Percentiles rank a stretch among this genome's conserved stretches.
These are phyloP conservation scores for Lagenaria siceraria DNA, from an alignment of 306 rosid species.

Conservation along the genomic window DNA sequence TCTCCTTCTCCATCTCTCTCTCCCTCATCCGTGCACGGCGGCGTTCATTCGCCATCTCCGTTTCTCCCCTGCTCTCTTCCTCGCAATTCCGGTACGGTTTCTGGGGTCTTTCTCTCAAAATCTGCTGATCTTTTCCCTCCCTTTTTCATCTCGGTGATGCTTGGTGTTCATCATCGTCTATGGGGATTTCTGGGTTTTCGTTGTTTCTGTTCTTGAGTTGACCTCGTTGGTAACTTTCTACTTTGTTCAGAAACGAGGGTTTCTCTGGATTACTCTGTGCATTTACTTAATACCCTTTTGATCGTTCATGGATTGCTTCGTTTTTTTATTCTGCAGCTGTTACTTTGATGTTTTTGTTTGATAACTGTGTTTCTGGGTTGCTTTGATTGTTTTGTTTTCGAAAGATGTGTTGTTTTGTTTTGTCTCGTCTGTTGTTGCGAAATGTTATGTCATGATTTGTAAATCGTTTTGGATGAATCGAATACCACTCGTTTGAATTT, in stretches of 20 bases:
- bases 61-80: slow-evolving; percentile 7
- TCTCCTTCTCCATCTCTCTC: not conserved
- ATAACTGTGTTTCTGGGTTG: not conserved
- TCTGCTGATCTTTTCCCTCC: not conserved
- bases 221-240: not conserved
- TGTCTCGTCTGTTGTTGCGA: not conserved
- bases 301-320: not conserved
- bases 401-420: not conserved
- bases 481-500: not conserved
- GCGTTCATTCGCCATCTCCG: not conserved
- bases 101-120: not conserved
- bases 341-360: not conserved
- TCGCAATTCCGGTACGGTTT: not conserved
- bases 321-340: not conserved
- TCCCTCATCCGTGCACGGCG: not conserved
- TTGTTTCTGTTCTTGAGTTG: not conserved
- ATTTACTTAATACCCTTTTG: not conserved
- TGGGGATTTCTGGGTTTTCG: not conserved
- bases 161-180: not conserved
- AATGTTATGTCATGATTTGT: not conserved
- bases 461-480: not conserved
- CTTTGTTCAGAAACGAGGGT: not conserved
- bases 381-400: not conserved
- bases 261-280: not conserved
- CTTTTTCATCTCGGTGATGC: not conserved